These are phyloP conservation scores for Paramarasmius palmivorus DNA, from an alignment of 1,284 basidiomycete species.

Conservation along the genomic window DNA sequence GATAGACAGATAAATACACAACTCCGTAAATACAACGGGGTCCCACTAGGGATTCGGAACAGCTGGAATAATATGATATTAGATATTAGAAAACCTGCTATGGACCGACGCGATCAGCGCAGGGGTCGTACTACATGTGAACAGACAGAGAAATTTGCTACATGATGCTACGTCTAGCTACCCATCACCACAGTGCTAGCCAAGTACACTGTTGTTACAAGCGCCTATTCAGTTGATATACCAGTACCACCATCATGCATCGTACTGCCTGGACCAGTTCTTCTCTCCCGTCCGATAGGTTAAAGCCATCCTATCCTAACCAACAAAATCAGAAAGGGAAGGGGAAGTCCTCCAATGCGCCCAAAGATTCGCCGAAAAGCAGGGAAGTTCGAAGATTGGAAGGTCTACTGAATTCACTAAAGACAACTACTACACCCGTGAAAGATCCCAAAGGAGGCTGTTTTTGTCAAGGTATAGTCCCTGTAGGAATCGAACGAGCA, in stretches of 20 bases:
- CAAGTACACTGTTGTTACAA: too few species aligned
- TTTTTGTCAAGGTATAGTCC: conserved; percentile 60
- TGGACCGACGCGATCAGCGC: too few species aligned
- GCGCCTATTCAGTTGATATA: too few species aligned
- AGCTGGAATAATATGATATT: too few species aligned
- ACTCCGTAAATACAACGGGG: too few species aligned
- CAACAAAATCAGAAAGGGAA: conserved; percentile 25
- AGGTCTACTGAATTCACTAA: conserved; percentile 35
- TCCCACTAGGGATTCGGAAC: too few species aligned
- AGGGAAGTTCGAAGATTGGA: conserved; percentile 44
- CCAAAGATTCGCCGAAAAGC: conserved; percentile 41
- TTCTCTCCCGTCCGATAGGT: conserved; percentile 49
- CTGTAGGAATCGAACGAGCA: not conserved
- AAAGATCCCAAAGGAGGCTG: conserved; percentile 62
- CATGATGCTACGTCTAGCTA: too few species aligned
- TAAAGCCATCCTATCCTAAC: conserved; percentile 31
- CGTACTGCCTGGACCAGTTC: conserved; percentile 42
- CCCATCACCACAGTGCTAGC: too few species aligned
- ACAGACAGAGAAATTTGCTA: too few species aligned
- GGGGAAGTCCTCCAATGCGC: conserved; percentile 25
- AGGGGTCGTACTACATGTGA: too few species aligned
- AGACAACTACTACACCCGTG: conserved; percentile 25
- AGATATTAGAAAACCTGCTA: too few species aligned
- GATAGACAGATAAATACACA: too few species aligned
- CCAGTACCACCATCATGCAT: conserved; percentile 26